Conservation (phyloP, 208 protist species). For the Trypanosomatidae sp. region DNA sequence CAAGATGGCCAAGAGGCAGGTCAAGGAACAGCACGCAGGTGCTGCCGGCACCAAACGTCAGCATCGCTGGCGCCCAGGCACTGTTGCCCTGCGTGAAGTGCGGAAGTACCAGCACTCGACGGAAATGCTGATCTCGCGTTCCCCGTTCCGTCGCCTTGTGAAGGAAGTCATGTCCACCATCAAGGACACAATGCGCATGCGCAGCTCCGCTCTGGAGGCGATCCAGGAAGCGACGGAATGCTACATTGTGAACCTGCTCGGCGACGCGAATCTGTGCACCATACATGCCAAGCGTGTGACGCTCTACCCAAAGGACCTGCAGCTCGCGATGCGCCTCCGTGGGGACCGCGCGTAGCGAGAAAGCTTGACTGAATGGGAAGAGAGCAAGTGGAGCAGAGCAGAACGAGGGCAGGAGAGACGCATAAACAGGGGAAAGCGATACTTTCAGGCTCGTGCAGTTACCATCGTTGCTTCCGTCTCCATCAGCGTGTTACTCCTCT, state of each 20-base stretch:
- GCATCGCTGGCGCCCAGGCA: constrained; percentile 98
- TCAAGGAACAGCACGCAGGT: constrained; percentile 7
- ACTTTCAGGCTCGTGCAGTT: neutral
- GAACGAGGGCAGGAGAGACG: neutral
- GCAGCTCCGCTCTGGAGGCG: constrained; percentile 65
- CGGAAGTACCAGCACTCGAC: constrained; percentile 98
- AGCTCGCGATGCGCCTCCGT: constrained; percentile 97
- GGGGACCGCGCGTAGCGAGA: constrained; percentile 77
- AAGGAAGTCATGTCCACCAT: constrained; percentile 98
- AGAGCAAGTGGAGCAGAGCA: neutral
- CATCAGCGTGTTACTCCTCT: neutral
- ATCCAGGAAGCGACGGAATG: constrained; percentile 98
- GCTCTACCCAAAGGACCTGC: constrained; percentile 99
- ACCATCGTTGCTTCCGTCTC: neutral
- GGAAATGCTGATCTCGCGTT: constrained; percentile 98
- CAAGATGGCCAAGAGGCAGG: constrained; percentile 72
- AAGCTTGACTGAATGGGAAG: neutral
- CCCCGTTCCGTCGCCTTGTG: constrained; percentile 99
- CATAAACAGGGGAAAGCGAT: neutral
- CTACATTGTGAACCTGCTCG: constrained; percentile 93
- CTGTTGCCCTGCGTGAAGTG: constrained; percentile 99
- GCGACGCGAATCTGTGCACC: constrained; percentile 97
- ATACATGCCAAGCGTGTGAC: constrained; percentile 99
- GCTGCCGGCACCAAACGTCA: constrained; percentile 93
- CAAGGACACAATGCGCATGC: constrained; percentile 89